Base-by-base conservation (phyloP, 2,329 filamentous ascomycete genomes). In the Talaromyces sp. region DNA sequence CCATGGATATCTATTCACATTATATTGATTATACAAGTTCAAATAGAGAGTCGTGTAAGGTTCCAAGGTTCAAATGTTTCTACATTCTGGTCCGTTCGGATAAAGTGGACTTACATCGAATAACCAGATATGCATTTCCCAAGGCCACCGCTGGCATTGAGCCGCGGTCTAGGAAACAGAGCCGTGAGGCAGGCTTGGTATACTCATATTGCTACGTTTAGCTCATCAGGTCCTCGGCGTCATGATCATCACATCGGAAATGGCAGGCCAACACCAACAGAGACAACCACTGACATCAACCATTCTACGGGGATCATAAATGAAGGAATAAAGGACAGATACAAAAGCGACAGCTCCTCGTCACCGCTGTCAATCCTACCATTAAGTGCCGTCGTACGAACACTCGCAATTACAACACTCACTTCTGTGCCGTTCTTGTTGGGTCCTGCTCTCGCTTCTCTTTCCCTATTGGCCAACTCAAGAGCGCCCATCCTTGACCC, bases 401-500 rank as follows among this genome's bases (percentile, higher is more conserved):
- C 61, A 1, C 48, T 59, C 21, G 58, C 53, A 21, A 56, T 62
- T 28, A 62, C 61, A 11, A 62, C 61, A n/a, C 31, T 61, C 36
- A 61, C 61, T n/a, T 62, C 61, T 3, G 45, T 53, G 1, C 61
- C 61, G 5, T 17, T 45, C 25, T 81, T 96, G 4, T 82, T 96
- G 2, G 76, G 78, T 1, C 86, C 89, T 0, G 91, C 88, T 7
- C 78, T 94, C 48, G 79, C 79, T 55, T 71, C 88, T 59, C 87
- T 95, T 75, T 82, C 80, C 6, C 70, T 81, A 21, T 81, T 95
- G 64, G 88, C 91, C 10, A 81, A 90, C 70, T 86, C 88, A 25
- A 82, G 82, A 53, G 86, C 78, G 58, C 76, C 82, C 1, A 56
- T 91, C 0, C 79, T 94, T 58, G 87, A 87, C 70, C 86, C 91